These are phyloP conservation scores for Macrotyloma uniflorum DNA, from an alignment of 306 rosid species.

Conservation along the genomic window DNA sequence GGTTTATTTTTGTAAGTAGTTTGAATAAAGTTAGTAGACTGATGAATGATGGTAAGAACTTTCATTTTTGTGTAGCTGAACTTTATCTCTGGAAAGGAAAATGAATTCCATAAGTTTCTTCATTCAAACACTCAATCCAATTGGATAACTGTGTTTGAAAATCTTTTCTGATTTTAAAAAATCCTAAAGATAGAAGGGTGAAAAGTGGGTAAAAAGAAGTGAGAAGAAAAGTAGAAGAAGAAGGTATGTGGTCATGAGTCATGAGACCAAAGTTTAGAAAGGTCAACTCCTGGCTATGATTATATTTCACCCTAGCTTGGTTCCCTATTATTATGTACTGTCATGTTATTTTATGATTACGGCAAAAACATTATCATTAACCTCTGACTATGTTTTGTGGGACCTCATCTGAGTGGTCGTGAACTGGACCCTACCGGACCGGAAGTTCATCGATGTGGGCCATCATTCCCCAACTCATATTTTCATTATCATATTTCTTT, in stretches of 20 bases:
- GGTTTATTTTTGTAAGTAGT: no score
- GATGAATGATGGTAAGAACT: not conserved
- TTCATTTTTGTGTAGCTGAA: not conserved
- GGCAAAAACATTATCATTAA: slow-evolving; percentile 51
- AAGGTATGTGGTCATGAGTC: no score
- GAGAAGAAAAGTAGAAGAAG: not conserved
- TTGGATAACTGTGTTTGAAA: not conserved
- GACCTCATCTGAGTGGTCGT: slow-evolving; percentile 17
- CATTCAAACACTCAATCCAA: not conserved
- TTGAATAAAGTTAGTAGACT: not conserved
- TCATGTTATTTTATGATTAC: slow-evolving; percentile 46
- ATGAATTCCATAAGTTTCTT: not conserved
- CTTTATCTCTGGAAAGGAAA: not conserved
- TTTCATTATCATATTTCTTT: slow-evolving; percentile 4
- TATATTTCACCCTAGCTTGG: slow-evolving; percentile 17
- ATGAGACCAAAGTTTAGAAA: not conserved
- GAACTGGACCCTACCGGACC: slow-evolving; percentile 45
- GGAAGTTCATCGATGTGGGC: slow-evolving; percentile 49
- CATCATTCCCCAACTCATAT: slow-evolving; percentile 33
- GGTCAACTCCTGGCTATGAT: slow-evolving; percentile 42
- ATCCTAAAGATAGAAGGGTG: not conserved
- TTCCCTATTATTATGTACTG: slow-evolving; percentile 30
- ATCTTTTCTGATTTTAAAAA: not conserved
- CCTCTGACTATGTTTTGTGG: slow-evolving; percentile 30
- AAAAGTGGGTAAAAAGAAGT: not conserved